A percentile compares a stretch with the other conserved stretches of the same genome.
These are phyloP conservation scores for Schizosaccharomyces versatilis DNA, from an alignment of 1,139 yeast genomes.

Conservation along the genomic window DNA sequence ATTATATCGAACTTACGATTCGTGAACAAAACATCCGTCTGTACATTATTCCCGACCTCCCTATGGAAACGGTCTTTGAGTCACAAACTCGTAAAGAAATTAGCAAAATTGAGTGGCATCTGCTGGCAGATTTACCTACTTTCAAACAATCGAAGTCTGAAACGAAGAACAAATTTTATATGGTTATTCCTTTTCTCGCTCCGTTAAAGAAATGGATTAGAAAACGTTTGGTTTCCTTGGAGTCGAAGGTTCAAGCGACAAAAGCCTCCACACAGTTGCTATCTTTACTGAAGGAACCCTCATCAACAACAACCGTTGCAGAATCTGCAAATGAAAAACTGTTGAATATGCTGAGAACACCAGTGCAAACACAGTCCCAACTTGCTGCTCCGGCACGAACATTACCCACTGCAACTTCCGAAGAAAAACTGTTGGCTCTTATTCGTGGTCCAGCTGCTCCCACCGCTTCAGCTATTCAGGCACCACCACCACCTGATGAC, in stretches of 20 bases:
- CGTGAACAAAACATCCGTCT: conserved; percentile 72
- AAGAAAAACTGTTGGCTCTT: too few species aligned
- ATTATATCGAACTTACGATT: conserved; percentile 60
- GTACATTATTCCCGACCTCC: conserved; percentile 54
- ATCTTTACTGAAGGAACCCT: background rate
- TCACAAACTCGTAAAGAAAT: conserved; percentile 82
- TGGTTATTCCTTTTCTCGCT: conserved; percentile 21
- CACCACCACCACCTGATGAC: too few species aligned
- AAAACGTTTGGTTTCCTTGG: conserved; percentile 1
- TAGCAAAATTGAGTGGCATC: conserved; percentile 42
- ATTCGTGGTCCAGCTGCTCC: too few species aligned
- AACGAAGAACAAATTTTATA: conserved; percentile 17
- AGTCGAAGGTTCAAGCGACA: too few species aligned
- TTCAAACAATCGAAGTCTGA: conserved; percentile 11
- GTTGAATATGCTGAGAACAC: background rate
- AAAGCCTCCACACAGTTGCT: background rate
- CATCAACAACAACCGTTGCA: background rate
- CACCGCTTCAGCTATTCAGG: too few species aligned
- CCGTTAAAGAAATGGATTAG: conserved; percentile 13
- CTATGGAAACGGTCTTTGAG: conserved; percentile 48
- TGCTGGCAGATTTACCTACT: conserved; percentile 27
- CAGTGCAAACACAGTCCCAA: background rate
- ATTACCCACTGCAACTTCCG: too few species aligned
- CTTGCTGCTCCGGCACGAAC: too few species aligned
- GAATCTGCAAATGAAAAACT: background rate